Evolutionary conservation across 108 stramenopile genomes (phyloP).

Genomic region (Cyclotella kingstonii): DNA sequence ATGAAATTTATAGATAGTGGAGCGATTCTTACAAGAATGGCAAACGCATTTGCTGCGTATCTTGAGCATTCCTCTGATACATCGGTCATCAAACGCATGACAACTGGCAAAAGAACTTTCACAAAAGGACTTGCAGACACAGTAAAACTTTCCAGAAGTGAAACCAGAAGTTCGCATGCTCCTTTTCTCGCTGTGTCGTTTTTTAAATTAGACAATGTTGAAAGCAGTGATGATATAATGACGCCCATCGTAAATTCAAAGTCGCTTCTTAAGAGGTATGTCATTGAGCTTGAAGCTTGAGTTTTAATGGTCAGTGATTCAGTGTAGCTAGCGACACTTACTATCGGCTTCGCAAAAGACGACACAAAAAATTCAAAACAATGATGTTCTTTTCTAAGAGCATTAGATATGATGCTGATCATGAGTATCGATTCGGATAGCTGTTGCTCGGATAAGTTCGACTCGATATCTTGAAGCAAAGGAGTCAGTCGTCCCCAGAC

Average conservation of each 20-base stretch:
- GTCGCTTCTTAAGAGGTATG: slow-evolving; percentile 35
- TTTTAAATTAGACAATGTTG: slow-evolving; percentile 23
- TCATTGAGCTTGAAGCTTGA: slow-evolving; percentile 27
- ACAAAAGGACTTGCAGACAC: slow-evolving; percentile 63
- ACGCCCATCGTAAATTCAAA: slow-evolving; percentile 21
- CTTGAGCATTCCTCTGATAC: slow-evolving; percentile 53
- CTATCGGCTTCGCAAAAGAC: slow-evolving; percentile 14
- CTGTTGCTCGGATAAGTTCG: slow-evolving; percentile 8
- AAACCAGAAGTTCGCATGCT: slow-evolving; percentile 37
- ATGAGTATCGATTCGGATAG: slow-evolving; percentile 24
- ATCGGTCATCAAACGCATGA: slow-evolving; percentile 82
- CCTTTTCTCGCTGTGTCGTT: slow-evolving; percentile 37
- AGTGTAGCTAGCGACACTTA: slow-evolving; percentile 28
- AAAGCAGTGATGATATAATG: slow-evolving; percentile 22
- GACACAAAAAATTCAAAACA: slow-evolving; percentile 8
- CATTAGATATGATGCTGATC: slow-evolving; percentile 27
- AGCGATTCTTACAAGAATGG: slow-evolving; percentile 69
- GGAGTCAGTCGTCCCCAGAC: slow-evolving; percentile 28
- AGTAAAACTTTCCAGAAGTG: slow-evolving; percentile 35
- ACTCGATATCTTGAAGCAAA: slow-evolving; percentile 3
- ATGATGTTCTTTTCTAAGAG: slow-evolving; percentile 9
- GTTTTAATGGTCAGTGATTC: slow-evolving; percentile 9
- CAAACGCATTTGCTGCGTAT: slow-evolving; percentile 68
- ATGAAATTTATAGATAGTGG: slow-evolving; percentile 60
- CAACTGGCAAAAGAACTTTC: slow-evolving; percentile 59